Conservation (phyloP, 495 filamentous ascomycete species). For the Aspergillus steynii region DNA sequence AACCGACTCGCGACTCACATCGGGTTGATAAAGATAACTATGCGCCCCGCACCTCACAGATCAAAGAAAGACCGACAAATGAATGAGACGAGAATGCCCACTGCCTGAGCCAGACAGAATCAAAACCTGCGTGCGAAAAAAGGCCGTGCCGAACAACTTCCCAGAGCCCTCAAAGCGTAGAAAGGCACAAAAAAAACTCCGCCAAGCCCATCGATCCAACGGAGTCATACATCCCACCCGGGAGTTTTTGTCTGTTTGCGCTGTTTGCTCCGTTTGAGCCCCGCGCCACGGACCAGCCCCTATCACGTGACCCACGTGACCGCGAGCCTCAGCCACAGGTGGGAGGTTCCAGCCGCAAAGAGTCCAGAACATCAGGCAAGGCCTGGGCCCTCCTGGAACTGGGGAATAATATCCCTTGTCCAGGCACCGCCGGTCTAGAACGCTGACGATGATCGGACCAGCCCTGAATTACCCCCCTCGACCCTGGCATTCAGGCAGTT, state of each 20-base stretch:
- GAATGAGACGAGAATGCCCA: neutral
- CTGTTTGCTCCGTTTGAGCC: slow-evolving; percentile 37
- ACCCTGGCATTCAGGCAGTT: neutral
- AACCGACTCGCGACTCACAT: slow-evolving; percentile 11
- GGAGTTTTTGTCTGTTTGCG: slow-evolving; percentile 18
- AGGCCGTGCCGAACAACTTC: neutral
- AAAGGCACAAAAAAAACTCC: slow-evolving; percentile 29
- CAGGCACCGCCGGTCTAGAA: slow-evolving; percentile 34
- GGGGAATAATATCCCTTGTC: slow-evolving; percentile 17
- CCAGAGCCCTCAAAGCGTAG: neutral
- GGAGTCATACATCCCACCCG: slow-evolving; percentile 33
- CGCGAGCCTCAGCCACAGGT: slow-evolving; percentile 14
- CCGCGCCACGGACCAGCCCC: neutral
- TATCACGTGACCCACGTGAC: slow-evolving; percentile 13
- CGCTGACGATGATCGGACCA: neutral
- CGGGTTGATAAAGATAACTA: neutral
- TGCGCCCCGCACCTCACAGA: neutral
- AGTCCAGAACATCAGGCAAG: slow-evolving; percentile 33
- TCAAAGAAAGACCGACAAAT: neutral
- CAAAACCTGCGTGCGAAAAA: neutral
- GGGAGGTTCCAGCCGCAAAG: slow-evolving; percentile 12
- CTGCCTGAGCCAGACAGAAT: neutral
- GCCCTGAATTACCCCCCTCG: slow-evolving; percentile 3
- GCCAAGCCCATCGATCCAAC: slow-evolving; percentile 29
- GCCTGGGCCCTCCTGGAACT: slow-evolving; percentile 37